Base-by-base conservation (phyloP, 306 rosid genomes). In the Cyamopsis tetragonoloba region DNA sequence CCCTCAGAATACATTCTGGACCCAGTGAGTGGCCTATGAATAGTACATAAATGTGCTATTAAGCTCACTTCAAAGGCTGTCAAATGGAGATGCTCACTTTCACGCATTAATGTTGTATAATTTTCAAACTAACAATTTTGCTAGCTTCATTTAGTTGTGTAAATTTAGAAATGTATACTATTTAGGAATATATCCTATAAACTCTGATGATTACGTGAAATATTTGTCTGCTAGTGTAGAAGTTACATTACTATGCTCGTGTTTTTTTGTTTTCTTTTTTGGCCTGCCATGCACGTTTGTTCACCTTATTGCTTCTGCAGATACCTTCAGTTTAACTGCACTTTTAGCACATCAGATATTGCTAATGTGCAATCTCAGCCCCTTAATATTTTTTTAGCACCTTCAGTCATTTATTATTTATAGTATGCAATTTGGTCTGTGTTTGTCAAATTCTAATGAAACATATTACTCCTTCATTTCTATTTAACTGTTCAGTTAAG, bases 1-100 rank as follows among this genome's bases (percentile, higher is more conserved):
- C 77, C 89, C 87, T 23, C 98, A 92, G 57, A 89, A 92, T 72
- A 92, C 98, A 1, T 87, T 73, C 51, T 92, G 88, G 82, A 28
- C 24, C 57, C 5, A n/a, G n/a, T n/a, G n/a, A n/a, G 34, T 41
- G 55, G 51, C 32, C n/a, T 63, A 42, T 31, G 31, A 2, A 2
- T 48, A 64, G 61, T 15, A 48, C 19, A 4, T 0, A n/a, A n/a
- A n/a, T n/a, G n/a, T 39, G 3, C 37, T 14, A 2, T 28, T 24
- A 13, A 10, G 66, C 41, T 20, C 57, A 23, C 57, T 2, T 70
- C 32, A 7, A 30, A 6, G 62, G 63, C 62, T 62, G 0, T 20
- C 15, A 28, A 43, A 47, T 46, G 13, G 1, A n/a, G 49, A 49
- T 14, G 20, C 38, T 35, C 39, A 22, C 17, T 20, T 47, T 46